Conservation (phyloP, 108 stramenopile genomes). For the Cyclotella choctawhatcheeana region DNA sequence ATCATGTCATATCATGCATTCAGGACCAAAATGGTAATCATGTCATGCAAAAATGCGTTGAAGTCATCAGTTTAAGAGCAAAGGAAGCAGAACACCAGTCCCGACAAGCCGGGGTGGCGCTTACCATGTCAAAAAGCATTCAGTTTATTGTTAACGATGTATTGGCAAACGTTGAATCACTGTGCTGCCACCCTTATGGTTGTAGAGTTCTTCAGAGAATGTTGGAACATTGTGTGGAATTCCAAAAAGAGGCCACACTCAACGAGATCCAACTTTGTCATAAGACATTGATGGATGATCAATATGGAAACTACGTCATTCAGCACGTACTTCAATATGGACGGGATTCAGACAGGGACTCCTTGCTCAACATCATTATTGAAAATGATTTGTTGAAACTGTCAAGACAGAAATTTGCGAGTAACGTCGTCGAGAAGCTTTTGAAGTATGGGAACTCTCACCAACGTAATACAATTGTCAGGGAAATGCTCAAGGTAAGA, state of each 20-base stretch:
- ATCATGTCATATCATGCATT: constrained; percentile 89
- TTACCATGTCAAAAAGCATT: constrained; percentile 70
- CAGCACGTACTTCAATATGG: constrained; percentile 93
- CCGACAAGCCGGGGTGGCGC: constrained; percentile 27
- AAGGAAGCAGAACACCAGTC: constrained; percentile 58
- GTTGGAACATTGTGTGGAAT: constrained; percentile 91
- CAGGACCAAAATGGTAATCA: constrained; percentile 98
- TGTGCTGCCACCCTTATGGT: constrained; percentile 95
- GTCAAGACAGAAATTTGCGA: constrained; percentile 97
- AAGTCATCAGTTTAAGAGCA: constrained; percentile 76
- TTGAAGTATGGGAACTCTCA: constrained; percentile 89
- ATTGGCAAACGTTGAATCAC: constrained; percentile 76
- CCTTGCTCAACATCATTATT: constrained; percentile 76
- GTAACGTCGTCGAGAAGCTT: constrained; percentile 97
- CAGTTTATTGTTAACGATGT: constrained; percentile 95
- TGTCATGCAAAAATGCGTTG: constrained; percentile 96
- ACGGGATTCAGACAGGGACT: constrained; percentile 78
- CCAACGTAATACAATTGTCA: constrained; percentile 79
- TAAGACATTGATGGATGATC: constrained; percentile 80
- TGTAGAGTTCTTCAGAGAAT: constrained; percentile 97
- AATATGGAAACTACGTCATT: constrained; percentile 93
- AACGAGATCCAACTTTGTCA: constrained; percentile 69
- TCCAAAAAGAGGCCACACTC: constrained; percentile 69
- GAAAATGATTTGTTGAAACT: constrained; percentile 83
- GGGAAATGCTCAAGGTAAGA: constrained; percentile 80